Conservation (phyloP, 768 basidiomycete genomes). For the Mycena indigotica region DNA sequence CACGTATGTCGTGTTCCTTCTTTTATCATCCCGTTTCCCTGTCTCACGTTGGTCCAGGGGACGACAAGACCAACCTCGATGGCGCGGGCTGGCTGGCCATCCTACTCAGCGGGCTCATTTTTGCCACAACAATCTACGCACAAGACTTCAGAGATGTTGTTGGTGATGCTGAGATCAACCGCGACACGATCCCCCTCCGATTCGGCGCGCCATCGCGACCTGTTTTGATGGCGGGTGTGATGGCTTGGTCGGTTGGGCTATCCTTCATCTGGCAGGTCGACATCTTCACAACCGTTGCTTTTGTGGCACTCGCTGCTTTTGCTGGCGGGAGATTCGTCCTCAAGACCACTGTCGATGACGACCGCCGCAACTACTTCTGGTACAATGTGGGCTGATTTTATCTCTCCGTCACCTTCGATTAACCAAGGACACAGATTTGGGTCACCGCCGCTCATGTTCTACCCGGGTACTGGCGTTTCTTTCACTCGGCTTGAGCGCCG, state of each 20-base stretch:
- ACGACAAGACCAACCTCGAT: constrained; percentile 26
- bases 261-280: constrained; percentile 37
- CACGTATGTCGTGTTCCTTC: constrained; percentile 10
- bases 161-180: constrained; percentile 40
- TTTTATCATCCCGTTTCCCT: constrained; percentile 1
- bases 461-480: constrained; percentile 38
- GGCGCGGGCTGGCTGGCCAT: constrained; percentile 31
- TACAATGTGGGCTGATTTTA: constrained; percentile 35
- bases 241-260: constrained; percentile 37
- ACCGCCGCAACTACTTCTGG: constrained; percentile 37
- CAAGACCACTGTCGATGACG: constrained; percentile 29
- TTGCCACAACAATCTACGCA: constrained; percentile 45
- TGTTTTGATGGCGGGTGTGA: constrained; percentile 31
- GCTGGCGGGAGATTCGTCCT: constrained; percentile 35
- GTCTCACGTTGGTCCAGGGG: constrained; percentile 12
- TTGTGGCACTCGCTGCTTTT: constrained; percentile 32
- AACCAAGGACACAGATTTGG: constrained; percentile 30
- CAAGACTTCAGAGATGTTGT: constrained; percentile 31
- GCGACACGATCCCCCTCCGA: constrained; percentile 43
- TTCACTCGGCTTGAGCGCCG: neutral
- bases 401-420: neutral
- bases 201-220: constrained; percentile 30
- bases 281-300: constrained; percentile 20
- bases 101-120: constrained; percentile 36
- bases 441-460: constrained; percentile 37